These are phyloP conservation scores for Trichosanthes cucumerina DNA, from an alignment of 306 rosid genomes.

Conservation along the genomic window DNA sequence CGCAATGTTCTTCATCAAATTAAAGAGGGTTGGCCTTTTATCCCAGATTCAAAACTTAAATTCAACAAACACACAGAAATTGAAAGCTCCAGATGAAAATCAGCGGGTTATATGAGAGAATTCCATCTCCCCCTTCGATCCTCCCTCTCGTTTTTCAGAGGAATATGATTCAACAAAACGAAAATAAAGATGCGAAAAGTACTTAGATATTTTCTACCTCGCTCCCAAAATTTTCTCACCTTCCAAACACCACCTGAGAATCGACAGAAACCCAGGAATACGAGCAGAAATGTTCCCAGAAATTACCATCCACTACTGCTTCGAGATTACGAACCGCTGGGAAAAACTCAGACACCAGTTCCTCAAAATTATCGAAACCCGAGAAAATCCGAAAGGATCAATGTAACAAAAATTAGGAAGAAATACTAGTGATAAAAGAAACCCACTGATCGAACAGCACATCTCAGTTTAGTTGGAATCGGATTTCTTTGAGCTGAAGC, in stretches of 20 bases:
- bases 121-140: background rate
- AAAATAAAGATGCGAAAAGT: background rate
- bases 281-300: background rate
- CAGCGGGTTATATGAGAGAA: too few species aligned
- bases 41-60: background rate
- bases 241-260: constrained; percentile 1
- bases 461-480: background rate
- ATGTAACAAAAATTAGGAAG: background rate
- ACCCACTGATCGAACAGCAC: constrained; percentile 6
- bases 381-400: background rate
- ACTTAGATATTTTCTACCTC: background rate
- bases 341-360: background rate
- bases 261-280: background rate
- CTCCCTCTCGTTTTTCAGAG: background rate
- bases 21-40: background rate
- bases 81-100: background rate
- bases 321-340: background rate
- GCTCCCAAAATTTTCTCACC: constrained; percentile 2
- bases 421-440: background rate
- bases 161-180: background rate
- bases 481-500: background rate
- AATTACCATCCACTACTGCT: background rate
- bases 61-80: background rate
- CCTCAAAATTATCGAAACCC: background rate
- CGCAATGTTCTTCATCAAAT: background rate